phyloP scores from a whole-genome alignment of 768 basidiomycete species.

The Leccinum imitatum region DNA sequence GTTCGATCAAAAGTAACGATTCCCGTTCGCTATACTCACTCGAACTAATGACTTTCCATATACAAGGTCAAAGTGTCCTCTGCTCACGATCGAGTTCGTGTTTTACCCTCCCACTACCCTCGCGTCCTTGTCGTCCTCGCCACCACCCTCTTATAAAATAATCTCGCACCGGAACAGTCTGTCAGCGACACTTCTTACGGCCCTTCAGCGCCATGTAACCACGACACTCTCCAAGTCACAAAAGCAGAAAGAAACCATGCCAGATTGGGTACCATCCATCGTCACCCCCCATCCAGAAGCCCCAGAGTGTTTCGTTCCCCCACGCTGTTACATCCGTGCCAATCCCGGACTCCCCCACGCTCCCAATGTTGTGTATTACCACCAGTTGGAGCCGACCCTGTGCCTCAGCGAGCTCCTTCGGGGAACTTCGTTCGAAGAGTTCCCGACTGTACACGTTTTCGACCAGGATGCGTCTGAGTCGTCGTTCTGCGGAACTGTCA shows the following conservation, averaged over 20 bases:
- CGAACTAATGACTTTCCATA: constrained; percentile 15
- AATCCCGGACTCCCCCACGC: constrained; percentile 27
- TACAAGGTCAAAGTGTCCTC: constrained; percentile 60
- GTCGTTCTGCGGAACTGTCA: constrained; percentile 56
- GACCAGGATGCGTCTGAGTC: constrained; percentile 42
- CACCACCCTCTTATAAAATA: constrained; percentile 45
- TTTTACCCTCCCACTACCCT: constrained; percentile 58
- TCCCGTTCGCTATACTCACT: constrained; percentile 10
- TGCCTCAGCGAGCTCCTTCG: constrained; percentile 50
- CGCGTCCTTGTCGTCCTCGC: constrained; percentile 36
- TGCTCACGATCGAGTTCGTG: constrained; percentile 72
- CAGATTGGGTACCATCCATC: constrained; percentile 57
- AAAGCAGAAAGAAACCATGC: constrained; percentile 50
- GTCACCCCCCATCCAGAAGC: constrained; percentile 54
- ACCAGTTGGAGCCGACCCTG: constrained; percentile 53
- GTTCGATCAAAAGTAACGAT: constrained; percentile 76
- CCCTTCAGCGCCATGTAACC: constrained; percentile 48
- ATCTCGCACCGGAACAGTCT: constrained; percentile 66
- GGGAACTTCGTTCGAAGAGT: constrained; percentile 75
- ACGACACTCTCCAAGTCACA: constrained; percentile 19
- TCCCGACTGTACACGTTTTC: constrained; percentile 78
- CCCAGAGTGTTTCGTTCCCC: constrained; percentile 52
- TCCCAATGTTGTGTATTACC: constrained; percentile 42
- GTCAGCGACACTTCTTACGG: constrained; percentile 44
- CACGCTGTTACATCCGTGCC: constrained; percentile 62